These are phyloP conservation scores for Fusarium sp. DNA, from an alignment of 2,329 filamentous ascomycete genomes.

Conservation along the genomic window DNA sequence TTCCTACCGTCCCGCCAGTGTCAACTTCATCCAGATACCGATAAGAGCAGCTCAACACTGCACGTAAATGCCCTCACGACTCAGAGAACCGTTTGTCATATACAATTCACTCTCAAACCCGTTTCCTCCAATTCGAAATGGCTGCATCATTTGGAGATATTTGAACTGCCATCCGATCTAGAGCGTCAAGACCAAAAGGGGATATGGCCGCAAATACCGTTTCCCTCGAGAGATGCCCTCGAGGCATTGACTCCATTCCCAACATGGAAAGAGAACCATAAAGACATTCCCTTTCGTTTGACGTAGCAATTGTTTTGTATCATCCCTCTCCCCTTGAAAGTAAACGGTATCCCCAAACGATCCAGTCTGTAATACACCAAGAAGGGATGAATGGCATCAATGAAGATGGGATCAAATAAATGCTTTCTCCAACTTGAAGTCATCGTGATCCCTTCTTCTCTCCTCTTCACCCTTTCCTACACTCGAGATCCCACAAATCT, in stretches of 20 bases:
- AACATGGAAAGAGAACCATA: not conserved
- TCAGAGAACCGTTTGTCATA: not conserved
- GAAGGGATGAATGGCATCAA: not conserved
- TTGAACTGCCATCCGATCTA: not conserved
- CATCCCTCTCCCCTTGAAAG: slow-evolving; percentile 12
- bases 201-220: not conserved
- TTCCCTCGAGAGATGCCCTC: not conserved
- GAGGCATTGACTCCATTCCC: not conserved
- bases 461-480: not conserved
- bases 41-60: not conserved
- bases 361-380: not conserved
- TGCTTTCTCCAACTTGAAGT: not conserved
- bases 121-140: not conserved
- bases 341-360: not conserved
- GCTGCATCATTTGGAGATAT: not conserved
- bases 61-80: not conserved
- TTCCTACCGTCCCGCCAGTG: not conserved
- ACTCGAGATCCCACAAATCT: not conserved
- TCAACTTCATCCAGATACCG: not conserved
- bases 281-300: not conserved
- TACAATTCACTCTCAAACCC: not conserved
- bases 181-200: not conserved
- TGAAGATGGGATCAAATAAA: not conserved
- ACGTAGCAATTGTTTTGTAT: not conserved
- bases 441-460: not conserved